A percentile compares a stretch with the other conserved stretches of the same genome.
Evolutionary conservation across 768 basidiomycete species (phyloP).

Genomic region (Kwoniella bestiolae): DNA sequence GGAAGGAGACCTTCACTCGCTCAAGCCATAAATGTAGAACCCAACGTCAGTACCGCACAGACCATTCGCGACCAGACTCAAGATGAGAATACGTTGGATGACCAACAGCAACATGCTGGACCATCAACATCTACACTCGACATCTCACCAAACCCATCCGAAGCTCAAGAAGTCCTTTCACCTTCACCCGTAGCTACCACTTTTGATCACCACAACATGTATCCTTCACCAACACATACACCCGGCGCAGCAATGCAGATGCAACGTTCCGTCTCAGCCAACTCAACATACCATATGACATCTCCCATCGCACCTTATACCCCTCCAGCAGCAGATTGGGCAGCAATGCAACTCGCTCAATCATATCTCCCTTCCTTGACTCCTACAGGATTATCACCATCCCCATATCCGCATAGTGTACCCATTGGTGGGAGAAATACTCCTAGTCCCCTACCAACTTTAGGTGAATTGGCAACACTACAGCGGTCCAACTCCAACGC

Average conservation of each 20-base stretch:
- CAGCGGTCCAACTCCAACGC: slow-evolving; percentile 88
- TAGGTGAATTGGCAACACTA: slow-evolving; percentile 75
- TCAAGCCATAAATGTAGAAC: slow-evolving; percentile 1
- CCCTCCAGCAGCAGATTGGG: slow-evolving; percentile 37
- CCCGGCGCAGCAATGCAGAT: slow-evolving; percentile 16
- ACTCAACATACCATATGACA: slow-evolving; percentile 35
- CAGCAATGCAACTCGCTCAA: slow-evolving; percentile 46
- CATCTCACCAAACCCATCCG: slow-evolving; percentile 3
- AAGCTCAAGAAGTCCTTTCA: slow-evolving; percentile 41
- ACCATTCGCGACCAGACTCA: not conserved
- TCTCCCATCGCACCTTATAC: slow-evolving; percentile 24
- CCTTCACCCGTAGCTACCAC: slow-evolving; percentile 36
- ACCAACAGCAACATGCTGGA: not conserved
- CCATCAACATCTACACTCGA: not conserved
- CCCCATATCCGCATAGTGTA: slow-evolving; percentile 19
- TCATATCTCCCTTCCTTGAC: slow-evolving; percentile 46
- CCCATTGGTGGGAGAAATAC: slow-evolving; percentile 61
- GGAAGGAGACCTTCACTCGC: slow-evolving; percentile 69
- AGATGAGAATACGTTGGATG: not conserved
- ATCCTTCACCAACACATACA: slow-evolving; percentile 15
- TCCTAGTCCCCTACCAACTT: slow-evolving; percentile 69
- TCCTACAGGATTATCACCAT: slow-evolving; percentile 29
- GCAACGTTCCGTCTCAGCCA: slow-evolving; percentile 39
- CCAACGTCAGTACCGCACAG: not conserved
- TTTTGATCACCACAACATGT: slow-evolving; percentile 30